Conservation (phyloP, 2,329 filamentous ascomycete species). For the Ascochyta fabae region DNA sequence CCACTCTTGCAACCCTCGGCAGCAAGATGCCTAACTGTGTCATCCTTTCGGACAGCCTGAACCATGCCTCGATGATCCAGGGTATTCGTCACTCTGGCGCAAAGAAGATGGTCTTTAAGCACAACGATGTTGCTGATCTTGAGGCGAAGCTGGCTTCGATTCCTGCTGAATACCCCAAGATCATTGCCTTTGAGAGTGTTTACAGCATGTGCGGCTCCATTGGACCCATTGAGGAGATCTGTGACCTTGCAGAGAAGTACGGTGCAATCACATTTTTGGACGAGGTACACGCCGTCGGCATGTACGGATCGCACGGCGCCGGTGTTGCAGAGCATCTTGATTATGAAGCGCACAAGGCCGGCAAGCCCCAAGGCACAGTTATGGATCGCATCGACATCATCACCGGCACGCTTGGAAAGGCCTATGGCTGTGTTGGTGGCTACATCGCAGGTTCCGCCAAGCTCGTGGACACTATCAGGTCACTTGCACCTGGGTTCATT, state of each 20-base stretch:
- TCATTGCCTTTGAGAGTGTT: constrained; percentile 97
- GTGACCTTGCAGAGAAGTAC: constrained; percentile 95
- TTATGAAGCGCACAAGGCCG: constrained; percentile 81
- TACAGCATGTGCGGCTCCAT: constrained; percentile 99
- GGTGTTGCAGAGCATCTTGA: constrained; percentile 98
- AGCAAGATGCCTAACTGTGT: constrained; percentile 97
- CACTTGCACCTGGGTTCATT: constrained; percentile 95
- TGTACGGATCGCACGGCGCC: constrained; percentile 96
- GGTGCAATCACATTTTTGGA: constrained; percentile 97
- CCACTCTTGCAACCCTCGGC: constrained; percentile 93
- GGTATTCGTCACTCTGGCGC: constrained; percentile 97
- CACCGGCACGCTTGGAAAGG: constrained; percentile 95
- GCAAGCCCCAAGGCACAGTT: constrained; percentile 78
- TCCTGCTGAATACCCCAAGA: constrained; percentile 86
- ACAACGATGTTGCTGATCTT: constrained; percentile 93
- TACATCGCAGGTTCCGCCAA: constrained; percentile 92
- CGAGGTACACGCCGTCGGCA: constrained; percentile 97
- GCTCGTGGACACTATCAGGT: constrained; percentile 91
- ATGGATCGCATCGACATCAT: constrained; percentile 99
- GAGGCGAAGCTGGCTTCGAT: constrained; percentile 91
- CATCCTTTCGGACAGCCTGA: constrained; percentile 95
- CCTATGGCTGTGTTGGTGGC: constrained; percentile 95
- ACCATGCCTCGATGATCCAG: constrained; percentile 99
- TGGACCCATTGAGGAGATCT: constrained; percentile 93
- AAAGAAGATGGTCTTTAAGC: constrained; percentile 97